Evolutionary conservation across 2,329 filamentous ascomycete species (phyloP), one percentile per base, ranked within the genome.

Genomic region (Talaromyces albobiverticillius): DNA sequence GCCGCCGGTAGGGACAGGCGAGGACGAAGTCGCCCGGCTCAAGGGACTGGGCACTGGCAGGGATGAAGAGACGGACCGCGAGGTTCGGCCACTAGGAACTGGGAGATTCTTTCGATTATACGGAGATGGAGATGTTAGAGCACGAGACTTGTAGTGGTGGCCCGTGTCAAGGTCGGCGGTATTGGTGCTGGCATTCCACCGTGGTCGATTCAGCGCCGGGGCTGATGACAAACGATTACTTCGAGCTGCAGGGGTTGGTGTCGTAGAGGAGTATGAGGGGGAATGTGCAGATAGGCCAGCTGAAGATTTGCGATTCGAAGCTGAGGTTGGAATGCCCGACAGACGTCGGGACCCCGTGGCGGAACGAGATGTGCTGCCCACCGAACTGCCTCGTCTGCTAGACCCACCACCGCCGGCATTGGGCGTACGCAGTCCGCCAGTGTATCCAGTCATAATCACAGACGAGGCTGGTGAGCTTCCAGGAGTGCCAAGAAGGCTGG

Each of bases 121-220:
- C 0, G 83, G 79, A 57, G 80, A 84, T 0, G 84, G 82, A 1
- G 82, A 82, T 6, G 82, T 84, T 42, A 83, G 71, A 32, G 71
- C 82, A 10, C 86, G 71, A 10, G 86, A 82, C 62, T 83, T 86
- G 71, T 84, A 87, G 66, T 83, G 83, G 67, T 88, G 85, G 23
- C 85, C 84, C n/a, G 82, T 81, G 29, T 86, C 79, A n/a, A 84
- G 75, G 57, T 84, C 80, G 6, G 74, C 73, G 4, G 82, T 80
- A 62, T 87, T 90, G 5, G 84, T 82, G 26, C 85, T 88, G 10
- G 64, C 66, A 64, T 86, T 93, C 89, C 89, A 94, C 55, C 84
- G 81, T 3, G 89, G 89, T 48, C 87, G 83, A 54, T 81, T 77
- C 18, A 68, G 67, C 31, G 73, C 64, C 16, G 67, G 69, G 14